Evolutionary conservation across 75 land plant species (phyloP), one percentile per base, ranked within the genome.

Genomic region (Cupressus sempervirens): DNA sequence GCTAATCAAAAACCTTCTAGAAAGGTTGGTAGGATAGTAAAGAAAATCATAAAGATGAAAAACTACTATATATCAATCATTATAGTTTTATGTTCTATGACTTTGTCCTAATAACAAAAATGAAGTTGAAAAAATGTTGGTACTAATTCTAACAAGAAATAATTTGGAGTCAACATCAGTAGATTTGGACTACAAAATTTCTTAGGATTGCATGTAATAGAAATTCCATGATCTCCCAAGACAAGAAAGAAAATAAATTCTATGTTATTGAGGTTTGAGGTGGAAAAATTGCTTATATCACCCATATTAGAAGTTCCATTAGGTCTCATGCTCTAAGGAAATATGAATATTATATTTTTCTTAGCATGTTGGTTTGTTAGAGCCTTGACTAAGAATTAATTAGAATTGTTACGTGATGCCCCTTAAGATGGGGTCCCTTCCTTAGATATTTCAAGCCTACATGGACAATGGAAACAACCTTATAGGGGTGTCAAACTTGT

Each of bases 391-490:
- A 16, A 43, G 77, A 16, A 12, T 75, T 38, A 38, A 75, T 36
- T 1, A 18, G 41, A 7, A 75, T 75, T 41, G 41, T 75, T 75
- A 75, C 38, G 77, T 75, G 41, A 36, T 38, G 18, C 41, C 77
- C 41, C 23, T 75, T 13, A 75, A 20, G 43, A 13, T 38, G 23
- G 77, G 90, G 7, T 86, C 87, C 83, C 89, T 88, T 29, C 83
- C 84, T 82, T 87, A 87, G 56, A 14, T 84, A 2, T 86, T 91
- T 58, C 87, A 92, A 65, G 94, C 94, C 68, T 93, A 91, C 80
- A 88, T 95, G 90, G 98, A 96, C 89, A 95, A 97, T n/a, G 98
- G 98, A 20, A 92, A 93, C 86, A 97, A 95, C 90, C 88, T 95
- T 53, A 90, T 97, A 26, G 94, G 99, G 99, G 83, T 97, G 83